A percentile compares a stretch with the other conserved stretches of the same genome.
Evolutionary conservation across 1,284 basidiomycete genomes (phyloP).

Genomic region (Ganoderma sinense): DNA sequence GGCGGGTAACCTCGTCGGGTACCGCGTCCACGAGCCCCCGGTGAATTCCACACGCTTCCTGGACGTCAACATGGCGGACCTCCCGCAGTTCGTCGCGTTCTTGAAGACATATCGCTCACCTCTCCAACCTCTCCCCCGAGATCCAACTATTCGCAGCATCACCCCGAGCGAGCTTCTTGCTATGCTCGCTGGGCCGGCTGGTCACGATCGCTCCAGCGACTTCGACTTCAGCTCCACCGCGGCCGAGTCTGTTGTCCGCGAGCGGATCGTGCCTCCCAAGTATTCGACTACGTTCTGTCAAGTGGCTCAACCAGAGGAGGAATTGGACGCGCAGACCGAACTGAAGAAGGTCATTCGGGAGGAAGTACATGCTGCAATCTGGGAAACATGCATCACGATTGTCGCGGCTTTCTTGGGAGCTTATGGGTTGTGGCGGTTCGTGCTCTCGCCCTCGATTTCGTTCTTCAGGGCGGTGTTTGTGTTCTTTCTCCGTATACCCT

Average conservation of each 20-base stretch:
- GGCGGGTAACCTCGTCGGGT: constrained; percentile 17
- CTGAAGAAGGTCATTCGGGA: background rate
- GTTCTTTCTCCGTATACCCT: background rate
- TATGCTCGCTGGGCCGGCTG: background rate
- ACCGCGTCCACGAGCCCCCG: constrained; percentile 14
- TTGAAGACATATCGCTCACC: constrained; percentile 1
- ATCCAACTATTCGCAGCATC: background rate
- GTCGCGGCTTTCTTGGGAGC: background rate
- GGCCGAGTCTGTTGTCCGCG: background rate
- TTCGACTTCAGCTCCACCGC: background rate
- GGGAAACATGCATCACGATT: background rate
- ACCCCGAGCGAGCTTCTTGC: background rate
- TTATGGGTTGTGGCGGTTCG: background rate
- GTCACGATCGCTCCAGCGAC: background rate
- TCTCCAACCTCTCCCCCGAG: background rate
- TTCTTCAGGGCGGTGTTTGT: background rate
- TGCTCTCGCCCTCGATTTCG: background rate
- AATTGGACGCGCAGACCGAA: background rate
- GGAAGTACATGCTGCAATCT: background rate
- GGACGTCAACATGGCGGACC: constrained; percentile 19
- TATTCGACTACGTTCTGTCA: background rate
- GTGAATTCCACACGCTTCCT: constrained; percentile 12
- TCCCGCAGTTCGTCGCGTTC: constrained; percentile 13
- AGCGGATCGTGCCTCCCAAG: background rate
- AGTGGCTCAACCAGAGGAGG: background rate